phyloP scores from a whole-genome alignment of 768 basidiomycete genomes.

The Suillus decipiens region DNA sequence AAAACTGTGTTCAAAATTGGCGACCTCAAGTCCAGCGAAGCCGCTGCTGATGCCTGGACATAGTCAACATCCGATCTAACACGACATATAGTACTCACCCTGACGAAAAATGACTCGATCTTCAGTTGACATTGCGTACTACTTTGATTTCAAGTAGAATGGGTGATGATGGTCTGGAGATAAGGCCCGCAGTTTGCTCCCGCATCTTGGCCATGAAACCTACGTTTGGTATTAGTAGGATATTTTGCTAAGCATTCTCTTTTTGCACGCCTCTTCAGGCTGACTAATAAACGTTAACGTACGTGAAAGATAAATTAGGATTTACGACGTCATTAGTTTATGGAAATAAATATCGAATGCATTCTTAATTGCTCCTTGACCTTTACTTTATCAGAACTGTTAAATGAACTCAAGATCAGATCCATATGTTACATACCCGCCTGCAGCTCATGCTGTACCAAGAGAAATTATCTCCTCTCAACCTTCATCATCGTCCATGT shows the following conservation, averaged over 20 bases:
- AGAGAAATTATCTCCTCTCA: conserved; percentile 21
- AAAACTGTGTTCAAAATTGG: conserved; percentile 5
- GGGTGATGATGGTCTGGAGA: background rate
- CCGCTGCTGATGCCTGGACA: background rate
- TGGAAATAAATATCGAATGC: background rate
- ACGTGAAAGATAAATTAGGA: background rate
- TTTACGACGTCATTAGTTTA: background rate
- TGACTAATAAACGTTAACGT: background rate
- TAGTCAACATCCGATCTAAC: background rate
- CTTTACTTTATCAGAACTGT: background rate
- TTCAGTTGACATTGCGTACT: conserved; percentile 21
- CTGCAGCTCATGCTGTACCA: conserved; percentile 7
- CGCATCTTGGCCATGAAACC: background rate
- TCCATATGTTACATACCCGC: conserved; percentile 10
- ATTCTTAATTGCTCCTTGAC: background rate
- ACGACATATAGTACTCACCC: background rate
- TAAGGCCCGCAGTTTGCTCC: background rate
- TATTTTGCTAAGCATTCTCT: background rate
- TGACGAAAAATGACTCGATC: conserved; percentile 17
- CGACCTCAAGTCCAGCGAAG: conserved; percentile 5
- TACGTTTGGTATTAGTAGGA: background rate
- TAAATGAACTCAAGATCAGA: background rate
- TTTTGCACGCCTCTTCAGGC: background rate
- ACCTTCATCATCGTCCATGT: conserved; percentile 19
- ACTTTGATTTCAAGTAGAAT: conserved; percentile 2